phyloP scores from a whole-genome alignment of 2,329 filamentous ascomycete species.

The Orbilia ellipsospora region DNA sequence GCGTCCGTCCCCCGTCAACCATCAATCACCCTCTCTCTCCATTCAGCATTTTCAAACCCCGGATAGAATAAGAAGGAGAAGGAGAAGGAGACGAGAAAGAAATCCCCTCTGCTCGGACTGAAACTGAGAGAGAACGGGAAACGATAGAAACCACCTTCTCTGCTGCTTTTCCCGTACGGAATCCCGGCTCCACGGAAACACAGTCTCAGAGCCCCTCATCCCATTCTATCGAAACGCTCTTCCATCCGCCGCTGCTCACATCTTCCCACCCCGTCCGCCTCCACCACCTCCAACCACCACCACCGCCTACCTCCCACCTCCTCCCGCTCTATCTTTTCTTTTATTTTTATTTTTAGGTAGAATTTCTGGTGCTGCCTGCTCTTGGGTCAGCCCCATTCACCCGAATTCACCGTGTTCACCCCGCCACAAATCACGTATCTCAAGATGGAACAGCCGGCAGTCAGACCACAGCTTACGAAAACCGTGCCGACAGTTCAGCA shows the following conservation, averaged over 20 bases:
- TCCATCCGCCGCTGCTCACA: not conserved
- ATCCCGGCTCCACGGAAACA: slow-evolving; percentile 20
- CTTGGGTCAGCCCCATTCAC: slow-evolving; percentile 42
- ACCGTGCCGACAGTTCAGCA: slow-evolving; percentile 54
- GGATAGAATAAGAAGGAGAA: too few relatives aligned
- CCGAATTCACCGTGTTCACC: slow-evolving; percentile 54
- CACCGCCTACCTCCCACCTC: not conserved
- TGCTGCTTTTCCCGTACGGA: too few relatives aligned
- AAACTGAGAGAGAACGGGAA: too few relatives aligned
- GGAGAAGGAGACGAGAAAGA: too few relatives aligned
- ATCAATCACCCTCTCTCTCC: not conserved
- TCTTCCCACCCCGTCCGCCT: not conserved
- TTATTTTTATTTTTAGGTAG: slow-evolving; percentile 30
- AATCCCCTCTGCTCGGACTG: too few relatives aligned
- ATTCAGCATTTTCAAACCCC: not conserved
- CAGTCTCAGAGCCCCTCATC: slow-evolving; percentile 43
- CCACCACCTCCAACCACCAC: not conserved
- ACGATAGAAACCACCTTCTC: too few relatives aligned
- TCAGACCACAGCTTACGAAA: slow-evolving; percentile 56
- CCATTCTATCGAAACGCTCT: not conserved
- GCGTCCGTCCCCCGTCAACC: not conserved
- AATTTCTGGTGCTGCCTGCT: slow-evolving; percentile 51
- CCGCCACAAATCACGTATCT: slow-evolving; percentile 55
- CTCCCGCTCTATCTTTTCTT: not conserved
- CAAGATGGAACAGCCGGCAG: slow-evolving; percentile 55